Percentiles rank a stretch among this genome's conserved stretches.
phyloP scores from a whole-genome alignment of 2,329 filamentous ascomycete genomes.

The Polytolypa hystricis region DNA sequence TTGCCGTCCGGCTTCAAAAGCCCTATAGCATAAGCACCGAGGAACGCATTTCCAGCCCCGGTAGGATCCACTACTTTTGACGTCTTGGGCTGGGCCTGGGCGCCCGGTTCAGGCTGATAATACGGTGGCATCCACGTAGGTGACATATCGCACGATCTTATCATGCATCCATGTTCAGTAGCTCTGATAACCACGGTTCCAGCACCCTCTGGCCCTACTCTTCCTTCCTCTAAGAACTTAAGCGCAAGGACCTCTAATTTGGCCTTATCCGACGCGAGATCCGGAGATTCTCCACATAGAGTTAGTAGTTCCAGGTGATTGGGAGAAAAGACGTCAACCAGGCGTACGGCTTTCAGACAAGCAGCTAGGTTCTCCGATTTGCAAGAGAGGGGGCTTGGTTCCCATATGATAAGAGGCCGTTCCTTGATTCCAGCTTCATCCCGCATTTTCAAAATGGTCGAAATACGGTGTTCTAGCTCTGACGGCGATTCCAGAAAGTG shows the following conservation, averaged over 20 bases:
- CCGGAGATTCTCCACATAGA: constrained; percentile 11
- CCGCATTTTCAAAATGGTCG: constrained; percentile 15
- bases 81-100: constrained; percentile 3
- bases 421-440: no score
- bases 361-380: constrained; percentile 15
- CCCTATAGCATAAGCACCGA: constrained; percentile 23
- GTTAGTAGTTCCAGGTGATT: constrained; percentile 27
- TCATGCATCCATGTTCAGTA: constrained; percentile 21
- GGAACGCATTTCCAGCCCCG: constrained; percentile 27
- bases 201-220: constrained; percentile 12
- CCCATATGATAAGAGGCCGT: no score
- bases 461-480: constrained; percentile 12
- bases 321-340: constrained; percentile 27
- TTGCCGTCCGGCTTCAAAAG: constrained; percentile 15
- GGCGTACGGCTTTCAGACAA: constrained; percentile 10
- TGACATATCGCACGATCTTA: constrained; percentile 7
- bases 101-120: constrained; percentile 7
- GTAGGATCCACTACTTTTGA: constrained; percentile 28
- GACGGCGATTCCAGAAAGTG: constrained; percentile 17
- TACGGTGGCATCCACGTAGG: constrained; percentile 22
- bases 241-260: background rate
- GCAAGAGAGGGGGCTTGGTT: constrained; percentile 16
- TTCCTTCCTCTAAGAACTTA: constrained; percentile 2
- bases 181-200: constrained; percentile 20
- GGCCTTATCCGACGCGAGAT: background rate